phyloP scores from a whole-genome alignment of 1,284 basidiomycete genomes.

The Anthracocystis walkeri region DNA sequence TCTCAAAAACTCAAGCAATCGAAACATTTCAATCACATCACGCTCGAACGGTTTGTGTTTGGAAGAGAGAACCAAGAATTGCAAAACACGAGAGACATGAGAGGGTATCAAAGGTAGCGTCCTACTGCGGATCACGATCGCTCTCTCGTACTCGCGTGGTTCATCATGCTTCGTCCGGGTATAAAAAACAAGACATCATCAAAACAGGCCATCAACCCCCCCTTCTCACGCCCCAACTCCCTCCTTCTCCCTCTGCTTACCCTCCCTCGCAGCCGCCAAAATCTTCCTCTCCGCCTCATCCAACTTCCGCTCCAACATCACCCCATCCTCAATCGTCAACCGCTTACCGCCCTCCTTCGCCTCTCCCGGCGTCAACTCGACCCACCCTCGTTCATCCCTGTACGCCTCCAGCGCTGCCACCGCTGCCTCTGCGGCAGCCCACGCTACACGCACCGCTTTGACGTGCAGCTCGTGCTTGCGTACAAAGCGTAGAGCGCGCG shows the following conservation, averaged over 20 bases:
- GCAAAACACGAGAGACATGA: too few relatives aligned
- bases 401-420: constrained; percentile 56
- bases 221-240: background rate
- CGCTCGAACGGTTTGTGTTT: background rate
- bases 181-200: too few relatives aligned
- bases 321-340: constrained; percentile 15
- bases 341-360: background rate
- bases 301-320: background rate
- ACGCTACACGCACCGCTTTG: constrained; percentile 45
- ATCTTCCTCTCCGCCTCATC: constrained; percentile 23
- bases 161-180: too few relatives aligned
- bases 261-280: constrained; percentile 1
- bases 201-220: too few relatives aligned
- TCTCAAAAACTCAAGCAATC: background rate
- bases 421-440: constrained; percentile 51
- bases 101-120: too few relatives aligned
- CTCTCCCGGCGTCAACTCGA: constrained; percentile 12
- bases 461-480: constrained; percentile 51
- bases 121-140: too few relatives aligned
- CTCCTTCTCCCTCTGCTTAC: background rate
- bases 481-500: constrained; percentile 46
- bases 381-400: constrained; percentile 45
- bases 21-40: background rate
- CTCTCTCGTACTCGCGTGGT: too few relatives aligned
- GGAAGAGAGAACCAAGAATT: too few relatives aligned